Base-by-base conservation (phyloP, 352 stramenopile genomes). In the Blastocystis hominis region DNA sequence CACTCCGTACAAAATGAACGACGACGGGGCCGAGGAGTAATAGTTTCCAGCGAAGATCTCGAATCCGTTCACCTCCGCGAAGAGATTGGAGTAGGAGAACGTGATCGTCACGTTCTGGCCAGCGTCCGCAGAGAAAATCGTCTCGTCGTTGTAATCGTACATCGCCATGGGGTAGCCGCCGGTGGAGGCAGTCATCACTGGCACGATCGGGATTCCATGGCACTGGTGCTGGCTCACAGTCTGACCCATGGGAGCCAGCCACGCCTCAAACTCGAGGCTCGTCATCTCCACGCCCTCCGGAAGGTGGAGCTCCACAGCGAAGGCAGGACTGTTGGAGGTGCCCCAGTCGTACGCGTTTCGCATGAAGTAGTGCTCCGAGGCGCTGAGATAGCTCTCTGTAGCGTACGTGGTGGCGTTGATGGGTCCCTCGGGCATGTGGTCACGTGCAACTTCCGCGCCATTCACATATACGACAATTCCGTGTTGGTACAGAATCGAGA, bases 401-500 rank as follows among this genome's bases (percentile, higher is more conserved):
- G 77, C 46, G 1, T 34, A 9, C 54, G 77, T 87, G 7, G 77
- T 42, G 20, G 77, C 34, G 13, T 40, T 72, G 36, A 87, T 13
- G 15, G n/a, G 4, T 38, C 77, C 77, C 17, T 75, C 66, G 40
- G 77, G 55, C 55, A 87, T 77, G 34, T 87, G 42, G 36, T 78
- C 66, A 68, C 77, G 62, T 44, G 36, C 68, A 15, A 87, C 24
- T 34, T 87, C 77, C 13, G 17, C 30, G 17, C 77, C 77, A n/a
- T 87, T 87, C 3, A 87, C 36, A 34, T 87, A 87, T 24, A 64
- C 13, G 2, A 87, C 56, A 64, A 87, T 76, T 77, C 77, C 77
- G 15, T 59, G 42, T 15, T 53, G 40, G 36, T 75, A 75, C 2
- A 59, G 5, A 15, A 87, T 2, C 20, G 24, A 20, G 2, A 87